phyloP scores from a whole-genome alignment of 345 rosid genomes.

The Mercurialis annua region DNA sequence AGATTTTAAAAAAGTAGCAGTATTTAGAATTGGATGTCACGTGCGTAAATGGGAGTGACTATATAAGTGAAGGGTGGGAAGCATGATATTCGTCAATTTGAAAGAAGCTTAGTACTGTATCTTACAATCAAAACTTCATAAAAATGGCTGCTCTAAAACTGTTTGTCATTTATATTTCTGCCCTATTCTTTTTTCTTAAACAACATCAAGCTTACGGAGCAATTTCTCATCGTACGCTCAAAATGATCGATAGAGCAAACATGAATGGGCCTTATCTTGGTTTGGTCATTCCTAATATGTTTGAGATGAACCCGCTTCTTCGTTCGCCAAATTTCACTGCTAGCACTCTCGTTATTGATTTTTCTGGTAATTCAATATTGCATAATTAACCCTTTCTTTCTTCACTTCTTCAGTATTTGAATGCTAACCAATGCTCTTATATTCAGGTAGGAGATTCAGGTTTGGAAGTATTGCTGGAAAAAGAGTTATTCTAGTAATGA shows the following conservation, averaged over 20 bases:
- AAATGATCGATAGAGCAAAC: slow-evolving; percentile 34
- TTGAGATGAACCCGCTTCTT: slow-evolving; percentile 80
- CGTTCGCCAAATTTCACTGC: slow-evolving; percentile 39
- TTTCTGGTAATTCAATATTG: slow-evolving; percentile 34
- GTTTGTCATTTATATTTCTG: background rate
- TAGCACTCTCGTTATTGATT: slow-evolving; percentile 28
- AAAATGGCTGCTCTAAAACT: background rate
- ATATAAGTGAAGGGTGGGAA: too few relatives aligned
- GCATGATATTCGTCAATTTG: too few relatives aligned
- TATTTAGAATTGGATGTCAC: too few relatives aligned
- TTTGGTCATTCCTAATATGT: slow-evolving; percentile 59
- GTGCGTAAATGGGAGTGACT: too few relatives aligned
- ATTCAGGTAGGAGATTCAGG: slow-evolving; percentile 55
- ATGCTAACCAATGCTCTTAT: too few relatives aligned
- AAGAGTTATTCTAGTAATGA: slow-evolving; percentile 55
- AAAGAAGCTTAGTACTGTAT: too few relatives aligned
- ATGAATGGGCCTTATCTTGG: slow-evolving; percentile 54
- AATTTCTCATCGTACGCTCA: background rate
- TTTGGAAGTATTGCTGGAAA: slow-evolving; percentile 35
- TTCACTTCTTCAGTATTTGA: background rate
- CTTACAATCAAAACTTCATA: too few relatives aligned
- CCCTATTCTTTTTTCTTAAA: background rate
- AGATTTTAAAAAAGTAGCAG: too few relatives aligned
- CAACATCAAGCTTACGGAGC: background rate
- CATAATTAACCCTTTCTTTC: too few relatives aligned